phyloP scores from a whole-genome alignment of 441 rosid genomes.

The Manihot esculenta region DNA sequence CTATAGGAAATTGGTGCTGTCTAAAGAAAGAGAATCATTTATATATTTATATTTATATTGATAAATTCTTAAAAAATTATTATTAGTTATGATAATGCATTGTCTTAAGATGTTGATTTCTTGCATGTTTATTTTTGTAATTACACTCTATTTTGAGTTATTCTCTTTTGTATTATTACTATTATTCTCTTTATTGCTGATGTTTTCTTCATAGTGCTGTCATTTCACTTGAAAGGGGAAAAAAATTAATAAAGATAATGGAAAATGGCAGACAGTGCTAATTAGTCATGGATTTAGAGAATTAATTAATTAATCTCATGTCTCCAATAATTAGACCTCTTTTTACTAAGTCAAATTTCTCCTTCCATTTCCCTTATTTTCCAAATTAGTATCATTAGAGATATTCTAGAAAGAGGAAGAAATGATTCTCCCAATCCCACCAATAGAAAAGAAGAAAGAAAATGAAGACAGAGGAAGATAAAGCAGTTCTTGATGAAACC shows the following conservation, averaged over 20 bases:
- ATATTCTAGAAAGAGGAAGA: too few relatives aligned
- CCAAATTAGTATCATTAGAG: neutral
- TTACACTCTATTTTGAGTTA: too few relatives aligned
- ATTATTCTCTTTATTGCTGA: too few relatives aligned
- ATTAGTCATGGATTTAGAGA: constrained; percentile 9
- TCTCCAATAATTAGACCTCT: neutral
- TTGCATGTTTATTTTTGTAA: too few relatives aligned
- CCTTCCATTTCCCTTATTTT: constrained; percentile 18
- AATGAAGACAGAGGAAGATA: neutral
- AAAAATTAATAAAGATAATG: constrained; percentile 11
- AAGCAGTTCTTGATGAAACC: neutral
- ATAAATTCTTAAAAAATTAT: too few relatives aligned
- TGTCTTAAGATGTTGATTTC: too few relatives aligned
- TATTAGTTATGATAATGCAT: too few relatives aligned
- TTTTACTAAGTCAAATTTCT: constrained; percentile 1
- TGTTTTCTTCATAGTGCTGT: constrained; percentile 28
- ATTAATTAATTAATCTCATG: neutral
- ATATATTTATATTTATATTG: too few relatives aligned
- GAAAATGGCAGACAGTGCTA: constrained; percentile 36
- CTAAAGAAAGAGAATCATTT: neutral
- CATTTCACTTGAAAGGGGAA: constrained; percentile 28
- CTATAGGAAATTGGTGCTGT: neutral
- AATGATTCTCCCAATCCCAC: too few relatives aligned
- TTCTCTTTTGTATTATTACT: too few relatives aligned
- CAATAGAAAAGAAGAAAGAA: too few relatives aligned